A percentile compares a stretch with the other conserved stretches of the same genome.
These are phyloP conservation scores for Endotrypanum monterogeii DNA, from an alignment of 208 protist species.

Conservation along the genomic window DNA sequence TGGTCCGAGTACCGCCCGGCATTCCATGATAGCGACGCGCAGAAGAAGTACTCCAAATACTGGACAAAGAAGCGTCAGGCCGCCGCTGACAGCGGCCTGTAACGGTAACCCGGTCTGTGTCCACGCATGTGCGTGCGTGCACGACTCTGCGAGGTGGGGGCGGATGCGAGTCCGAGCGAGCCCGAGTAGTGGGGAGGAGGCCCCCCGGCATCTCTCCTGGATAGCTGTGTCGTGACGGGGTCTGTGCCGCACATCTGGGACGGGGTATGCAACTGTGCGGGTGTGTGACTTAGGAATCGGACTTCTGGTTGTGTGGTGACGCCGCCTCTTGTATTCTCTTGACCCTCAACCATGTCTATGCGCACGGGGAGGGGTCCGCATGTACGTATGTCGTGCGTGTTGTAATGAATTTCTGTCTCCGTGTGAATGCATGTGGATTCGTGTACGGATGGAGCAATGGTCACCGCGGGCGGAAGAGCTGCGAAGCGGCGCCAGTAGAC, in stretches of 20 bases:
- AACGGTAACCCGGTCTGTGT: constrained; percentile 25
- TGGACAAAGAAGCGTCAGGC: constrained; percentile 88
- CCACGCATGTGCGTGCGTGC: not conserved
- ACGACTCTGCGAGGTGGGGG: constrained; percentile 1
- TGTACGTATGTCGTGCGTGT: not conserved
- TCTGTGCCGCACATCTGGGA: not conserved
- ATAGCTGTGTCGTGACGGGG: not conserved
- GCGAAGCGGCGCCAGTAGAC: not conserved
- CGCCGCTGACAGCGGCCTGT: constrained; percentile 55
- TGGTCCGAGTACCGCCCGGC: constrained; percentile 86
- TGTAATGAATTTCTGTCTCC: not conserved
- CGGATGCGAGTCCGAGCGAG: not conserved
- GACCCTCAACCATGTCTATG: not conserved
- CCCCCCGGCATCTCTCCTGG: not conserved
- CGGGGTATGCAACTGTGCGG: not conserved
- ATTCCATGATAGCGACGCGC: constrained; percentile 72
- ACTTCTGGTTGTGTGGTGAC: not conserved
- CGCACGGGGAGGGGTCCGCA: not conserved
- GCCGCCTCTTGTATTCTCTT: constrained; percentile 4
- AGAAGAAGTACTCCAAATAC: constrained; percentile 81
- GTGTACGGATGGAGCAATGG: not conserved
- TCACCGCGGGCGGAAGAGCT: not conserved
- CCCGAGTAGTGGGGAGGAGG: not conserved
- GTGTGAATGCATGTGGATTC: not conserved
- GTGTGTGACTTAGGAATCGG: constrained; percentile 9